Evolutionary conservation across 2,329 filamentous ascomycete genomes (phyloP).

Genomic region (Aschersonia sp.): DNA sequence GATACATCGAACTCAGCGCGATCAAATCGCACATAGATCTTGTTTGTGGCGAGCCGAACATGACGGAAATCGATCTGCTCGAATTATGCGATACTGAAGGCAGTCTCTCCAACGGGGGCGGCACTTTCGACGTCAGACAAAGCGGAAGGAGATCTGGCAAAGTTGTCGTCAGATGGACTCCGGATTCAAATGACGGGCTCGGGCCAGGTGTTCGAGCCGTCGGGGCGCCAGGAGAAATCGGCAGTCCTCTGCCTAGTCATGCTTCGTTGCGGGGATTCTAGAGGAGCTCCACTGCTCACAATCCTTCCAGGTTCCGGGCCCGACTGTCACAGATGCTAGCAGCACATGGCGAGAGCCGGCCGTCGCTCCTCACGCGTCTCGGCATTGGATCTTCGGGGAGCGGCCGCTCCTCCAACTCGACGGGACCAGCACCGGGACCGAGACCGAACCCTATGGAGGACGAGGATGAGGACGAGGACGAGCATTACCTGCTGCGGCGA

Average conservation of each 20-base stretch:
- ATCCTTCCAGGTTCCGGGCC: not conserved
- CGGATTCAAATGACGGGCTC: conserved; percentile 29
- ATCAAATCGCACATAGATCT: conserved; percentile 53
- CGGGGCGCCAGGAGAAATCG: conserved; percentile 52
- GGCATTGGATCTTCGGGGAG: too few species aligned
- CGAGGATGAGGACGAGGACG: too few species aligned
- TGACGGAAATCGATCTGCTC: conserved; percentile 52
- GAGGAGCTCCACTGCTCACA: conserved; percentile 7
- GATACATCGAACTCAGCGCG: conserved; percentile 54
- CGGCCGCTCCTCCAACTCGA: too few species aligned
- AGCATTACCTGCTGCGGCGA: too few species aligned
- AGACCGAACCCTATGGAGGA: too few species aligned
- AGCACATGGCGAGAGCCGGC: not conserved
- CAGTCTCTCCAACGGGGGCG: conserved; percentile 72
- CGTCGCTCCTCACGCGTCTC: too few species aligned
- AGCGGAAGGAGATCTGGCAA: conserved; percentile 25
- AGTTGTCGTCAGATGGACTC: conserved; percentile 37
- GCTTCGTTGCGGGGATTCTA: conserved; percentile 22
- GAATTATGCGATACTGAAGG: conserved; percentile 87
- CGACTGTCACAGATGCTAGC: conserved; percentile 5
- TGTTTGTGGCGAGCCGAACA: conserved; percentile 24
- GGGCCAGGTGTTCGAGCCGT: conserved; percentile 27
- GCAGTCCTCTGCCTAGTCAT: conserved; percentile 44
- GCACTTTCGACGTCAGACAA: conserved; percentile 60
- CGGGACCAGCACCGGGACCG: too few species aligned